These are phyloP conservation scores for Pythium chondricola DNA, from an alignment of 352 stramenopile genomes.

Conservation along the genomic window DNA sequence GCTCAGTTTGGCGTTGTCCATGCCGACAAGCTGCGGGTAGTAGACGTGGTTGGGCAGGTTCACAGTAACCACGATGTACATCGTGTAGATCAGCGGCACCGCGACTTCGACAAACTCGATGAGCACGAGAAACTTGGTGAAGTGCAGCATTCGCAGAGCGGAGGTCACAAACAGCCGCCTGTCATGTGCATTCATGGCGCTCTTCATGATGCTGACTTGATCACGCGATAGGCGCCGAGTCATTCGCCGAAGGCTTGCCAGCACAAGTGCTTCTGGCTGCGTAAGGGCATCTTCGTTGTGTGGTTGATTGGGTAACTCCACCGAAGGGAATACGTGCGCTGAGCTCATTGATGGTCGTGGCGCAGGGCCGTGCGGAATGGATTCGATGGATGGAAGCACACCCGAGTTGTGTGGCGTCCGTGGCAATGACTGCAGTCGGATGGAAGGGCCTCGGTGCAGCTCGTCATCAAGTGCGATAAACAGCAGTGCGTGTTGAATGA, in stretches of 20 bases:
- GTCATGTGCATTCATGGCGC: too few relatives aligned
- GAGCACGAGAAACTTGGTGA: conserved; percentile 15
- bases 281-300: too few relatives aligned
- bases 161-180: not conserved
- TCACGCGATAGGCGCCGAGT: too few relatives aligned
- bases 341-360: too few relatives aligned
- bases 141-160: conserved; percentile 2
- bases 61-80: conserved; percentile 13
- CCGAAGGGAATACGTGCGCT: too few relatives aligned
- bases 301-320: too few relatives aligned
- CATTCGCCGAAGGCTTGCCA: too few relatives aligned
- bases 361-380: too few relatives aligned
- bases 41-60: conserved; percentile 23
- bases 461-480: not conserved
- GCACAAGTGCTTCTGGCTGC: too few relatives aligned
- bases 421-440: not conserved
- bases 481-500: not conserved
- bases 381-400: not conserved
- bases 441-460: not conserved
- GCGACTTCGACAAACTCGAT: conserved; percentile 17
- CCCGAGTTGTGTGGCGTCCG: not conserved
- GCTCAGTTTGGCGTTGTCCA: not conserved
- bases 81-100: conserved; percentile 13
- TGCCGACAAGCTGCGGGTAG: conserved; percentile 11
- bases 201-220: too few relatives aligned